Conservation (phyloP, 2,329 filamentous ascomycete species). For the Septoria petroselini region DNA sequence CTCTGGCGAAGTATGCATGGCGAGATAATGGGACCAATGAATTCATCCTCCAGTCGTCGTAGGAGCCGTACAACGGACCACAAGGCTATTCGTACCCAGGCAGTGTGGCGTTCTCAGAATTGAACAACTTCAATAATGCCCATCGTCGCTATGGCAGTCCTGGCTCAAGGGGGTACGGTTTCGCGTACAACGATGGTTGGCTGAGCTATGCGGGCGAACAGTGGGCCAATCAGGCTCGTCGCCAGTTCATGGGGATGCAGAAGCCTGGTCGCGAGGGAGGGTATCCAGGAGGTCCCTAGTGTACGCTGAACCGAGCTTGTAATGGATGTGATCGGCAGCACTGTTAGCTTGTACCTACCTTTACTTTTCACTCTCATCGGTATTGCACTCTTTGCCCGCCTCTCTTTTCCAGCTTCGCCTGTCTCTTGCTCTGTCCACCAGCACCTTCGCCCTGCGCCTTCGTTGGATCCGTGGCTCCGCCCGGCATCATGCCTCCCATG, state of each 20-base stretch:
- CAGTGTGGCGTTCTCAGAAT: background rate
- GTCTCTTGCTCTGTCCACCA: conserved; percentile 48
- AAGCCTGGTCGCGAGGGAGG: background rate
- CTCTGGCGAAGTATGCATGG: too few species aligned
- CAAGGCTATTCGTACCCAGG: conserved; percentile 1
- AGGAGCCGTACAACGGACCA: background rate
- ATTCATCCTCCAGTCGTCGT: too few species aligned
- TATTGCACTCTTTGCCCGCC: conserved; percentile 50
- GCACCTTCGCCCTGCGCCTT: conserved; percentile 13
- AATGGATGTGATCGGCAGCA: background rate
- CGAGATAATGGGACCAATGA: too few species aligned
- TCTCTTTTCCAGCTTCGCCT: conserved; percentile 53
- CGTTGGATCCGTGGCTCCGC: conserved; percentile 34
- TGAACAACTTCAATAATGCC: background rate
- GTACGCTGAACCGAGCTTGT: too few species aligned
- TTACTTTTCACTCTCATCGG: conserved; percentile 35
- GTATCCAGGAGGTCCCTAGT: conserved; percentile 7
- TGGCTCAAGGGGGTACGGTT: background rate
- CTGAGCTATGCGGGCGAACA: background rate
- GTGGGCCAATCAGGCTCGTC: background rate
- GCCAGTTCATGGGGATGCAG: conserved; percentile 11
- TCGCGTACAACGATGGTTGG: background rate
- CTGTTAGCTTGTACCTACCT: conserved; percentile 1
- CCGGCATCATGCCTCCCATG: conserved; percentile 42
- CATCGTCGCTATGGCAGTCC: background rate